Base-by-base conservation (phyloP, 2,329 filamentous ascomycete species). In the Ceratocystiopsis brevicomis region DNA sequence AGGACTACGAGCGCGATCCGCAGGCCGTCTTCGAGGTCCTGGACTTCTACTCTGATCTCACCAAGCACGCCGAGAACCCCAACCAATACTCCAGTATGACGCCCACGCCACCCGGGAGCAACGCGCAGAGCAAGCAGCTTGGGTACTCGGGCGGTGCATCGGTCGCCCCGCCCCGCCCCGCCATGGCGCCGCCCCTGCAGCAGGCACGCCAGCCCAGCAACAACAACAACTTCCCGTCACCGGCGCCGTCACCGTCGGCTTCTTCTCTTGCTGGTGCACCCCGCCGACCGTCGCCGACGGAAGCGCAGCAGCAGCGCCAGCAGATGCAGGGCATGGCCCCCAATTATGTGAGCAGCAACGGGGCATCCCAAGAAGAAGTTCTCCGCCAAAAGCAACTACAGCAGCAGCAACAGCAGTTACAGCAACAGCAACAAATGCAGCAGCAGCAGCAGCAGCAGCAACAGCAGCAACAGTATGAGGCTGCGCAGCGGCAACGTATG, bases 1-100 rank as follows among this genome's bases (percentile, higher is more conserved):
- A 98, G 55, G 90, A 98, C 59, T 96, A 96, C 61, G 85, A 93
- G 62, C 87, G 90, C 56, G 95, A 98, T 56, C 90, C 90, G 6
- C 81, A 88, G 64, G 85, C 76, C 46, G 81, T 76, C 21, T 78
- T 85, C 44, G 82, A 88, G 57, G 82, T 85, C 38, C 65, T 88
- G 16, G 80, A 87, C 57, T 88, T 88, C 62, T 88, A 87, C 62
- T 84, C 81, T 1, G 81, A 86, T 59, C 79, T 87, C 40, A 79
- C 80, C 49, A 85, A 85, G 64, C 69, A 79, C 48, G 70, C 73
- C 41, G 76, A 85, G 45, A 77, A 85, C 54, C 78, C 78, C 11
- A 69, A 73, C 50, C 69, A 73, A 53, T 86, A 78, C 55, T 63
- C 78, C 21, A 78, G 72, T 53, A 64, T 81, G 42, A 78, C 76